Conservation (phyloP, 257 asterid species). For the Ilex asprella region DNA sequence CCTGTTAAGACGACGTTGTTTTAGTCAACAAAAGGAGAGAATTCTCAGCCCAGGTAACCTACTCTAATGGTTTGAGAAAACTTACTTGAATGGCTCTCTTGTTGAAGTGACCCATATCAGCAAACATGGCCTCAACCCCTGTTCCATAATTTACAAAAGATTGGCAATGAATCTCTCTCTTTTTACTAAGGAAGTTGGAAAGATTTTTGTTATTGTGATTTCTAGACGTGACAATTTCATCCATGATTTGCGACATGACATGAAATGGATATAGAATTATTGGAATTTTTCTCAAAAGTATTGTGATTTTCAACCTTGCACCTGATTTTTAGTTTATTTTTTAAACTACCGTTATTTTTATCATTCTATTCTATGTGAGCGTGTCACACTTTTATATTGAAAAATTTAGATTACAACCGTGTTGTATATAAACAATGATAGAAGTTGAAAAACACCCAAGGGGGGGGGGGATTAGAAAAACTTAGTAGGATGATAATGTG, state of each 20-base stretch:
- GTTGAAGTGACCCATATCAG: constrained; percentile 77
- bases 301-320: not conserved
- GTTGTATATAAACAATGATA: no score
- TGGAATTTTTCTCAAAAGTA: no score
- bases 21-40: no score
- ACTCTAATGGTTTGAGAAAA: not conserved
- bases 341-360: no score
- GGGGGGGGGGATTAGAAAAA: no score
- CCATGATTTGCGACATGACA: not conserved
- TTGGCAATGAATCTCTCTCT: not conserved
- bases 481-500: no score
- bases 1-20: no score
- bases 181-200: not conserved
- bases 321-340: not conserved
- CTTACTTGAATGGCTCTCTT: constrained; percentile 58
- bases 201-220: not conserved
- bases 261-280: not conserved
- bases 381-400: no score
- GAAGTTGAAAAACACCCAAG: no score
- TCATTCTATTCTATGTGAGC: no score
- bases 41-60: no score
- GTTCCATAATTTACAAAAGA: not conserved
- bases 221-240: not conserved
- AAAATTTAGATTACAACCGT: no score
- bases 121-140: constrained; percentile 85